Evolutionary conservation across 1,139 yeast species (phyloP).

Genomic region (Keqinozyma sinolaborantium): DNA sequence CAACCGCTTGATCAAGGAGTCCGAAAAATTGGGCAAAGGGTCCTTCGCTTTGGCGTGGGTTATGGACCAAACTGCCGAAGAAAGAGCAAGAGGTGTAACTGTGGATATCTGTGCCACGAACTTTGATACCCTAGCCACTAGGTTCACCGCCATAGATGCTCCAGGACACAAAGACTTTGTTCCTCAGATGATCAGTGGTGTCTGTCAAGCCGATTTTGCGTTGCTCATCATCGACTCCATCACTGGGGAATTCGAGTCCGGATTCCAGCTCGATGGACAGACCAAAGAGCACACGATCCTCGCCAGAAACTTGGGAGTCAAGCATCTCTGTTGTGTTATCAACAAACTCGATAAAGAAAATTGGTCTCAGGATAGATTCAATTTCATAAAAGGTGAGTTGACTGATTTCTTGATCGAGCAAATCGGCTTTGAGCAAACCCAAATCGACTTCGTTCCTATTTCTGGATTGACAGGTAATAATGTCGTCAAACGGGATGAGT

Average conservation of each 20-base stretch:
- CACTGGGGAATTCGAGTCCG: constrained; percentile 84
- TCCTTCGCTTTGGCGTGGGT: constrained; percentile 98
- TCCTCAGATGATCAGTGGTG: constrained; percentile 54
- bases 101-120: constrained; percentile 86
- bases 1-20: constrained; percentile 74
- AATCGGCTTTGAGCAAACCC: constrained; percentile 53
- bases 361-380: constrained; percentile 68
- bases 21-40: constrained; percentile 80
- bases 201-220: constrained; percentile 63
- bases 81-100: constrained; percentile 87
- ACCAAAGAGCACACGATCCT: constrained; percentile 90
- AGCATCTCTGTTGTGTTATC: constrained; percentile 68
- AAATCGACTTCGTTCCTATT: constrained; percentile 72
- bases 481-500: constrained; percentile 48
- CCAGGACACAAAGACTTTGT: constrained; percentile 62
- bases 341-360: constrained; percentile 81
- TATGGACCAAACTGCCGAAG: constrained; percentile 93
- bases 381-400: constrained; percentile 58
- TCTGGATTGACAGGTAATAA: constrained; percentile 86
- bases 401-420: constrained; percentile 52
- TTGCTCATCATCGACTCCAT: constrained; percentile 75
- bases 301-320: constrained; percentile 82
- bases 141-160: constrained; percentile 90
- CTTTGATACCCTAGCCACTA: constrained; percentile 63
- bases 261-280: constrained; percentile 85